Percentiles rank a stretch among this genome's conserved stretches.
These are phyloP conservation scores for Betula pendula DNA, from an alignment of 306 rosid species.

Conservation along the genomic window DNA sequence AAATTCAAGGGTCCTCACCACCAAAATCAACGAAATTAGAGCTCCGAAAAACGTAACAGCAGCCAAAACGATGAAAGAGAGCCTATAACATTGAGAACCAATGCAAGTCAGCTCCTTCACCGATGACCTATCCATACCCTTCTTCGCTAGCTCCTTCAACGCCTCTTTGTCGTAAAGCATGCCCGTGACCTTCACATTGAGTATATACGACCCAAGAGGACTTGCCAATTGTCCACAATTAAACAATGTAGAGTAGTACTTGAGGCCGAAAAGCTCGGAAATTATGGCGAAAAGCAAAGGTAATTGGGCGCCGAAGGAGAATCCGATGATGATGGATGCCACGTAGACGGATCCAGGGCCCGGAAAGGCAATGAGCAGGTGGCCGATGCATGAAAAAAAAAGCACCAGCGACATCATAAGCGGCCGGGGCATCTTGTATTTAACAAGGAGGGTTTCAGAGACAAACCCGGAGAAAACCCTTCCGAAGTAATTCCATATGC, in stretches of 20 bases:
- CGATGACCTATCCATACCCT: conserved; percentile 21
- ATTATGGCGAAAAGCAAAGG: conserved; percentile 51
- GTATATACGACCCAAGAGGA: conserved; percentile 48
- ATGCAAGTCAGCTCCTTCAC: conserved; percentile 44
- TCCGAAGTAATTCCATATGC: conserved; percentile 63
- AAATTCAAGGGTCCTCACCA: conserved; percentile 32
- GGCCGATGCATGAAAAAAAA: conserved; percentile 37
- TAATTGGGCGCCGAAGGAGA: conserved; percentile 52
- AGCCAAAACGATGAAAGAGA: conserved; percentile 39
- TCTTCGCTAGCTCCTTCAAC: conserved; percentile 25
- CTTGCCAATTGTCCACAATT: conserved; percentile 50
- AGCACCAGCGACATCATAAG: conserved; percentile 46
- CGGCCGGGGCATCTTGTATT: conserved; percentile 43
- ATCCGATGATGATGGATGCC: conserved; percentile 48
- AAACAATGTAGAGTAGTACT: conserved; percentile 50
- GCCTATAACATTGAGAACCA: conserved; percentile 32
- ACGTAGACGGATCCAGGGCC: conserved; percentile 39
- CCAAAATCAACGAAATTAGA: conserved; percentile 32
- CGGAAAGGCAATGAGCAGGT: conserved; percentile 49
- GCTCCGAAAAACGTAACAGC: conserved; percentile 39
- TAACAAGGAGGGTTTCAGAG: conserved; percentile 36
- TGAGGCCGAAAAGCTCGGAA: conserved; percentile 57
- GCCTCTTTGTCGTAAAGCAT: conserved; percentile 44
- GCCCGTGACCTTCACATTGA: conserved; percentile 46
- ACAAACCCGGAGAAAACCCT: conserved; percentile 48